phyloP scores from a whole-genome alignment of 2,329 filamentous ascomycete species.

The Lizonia empirigonia region DNA sequence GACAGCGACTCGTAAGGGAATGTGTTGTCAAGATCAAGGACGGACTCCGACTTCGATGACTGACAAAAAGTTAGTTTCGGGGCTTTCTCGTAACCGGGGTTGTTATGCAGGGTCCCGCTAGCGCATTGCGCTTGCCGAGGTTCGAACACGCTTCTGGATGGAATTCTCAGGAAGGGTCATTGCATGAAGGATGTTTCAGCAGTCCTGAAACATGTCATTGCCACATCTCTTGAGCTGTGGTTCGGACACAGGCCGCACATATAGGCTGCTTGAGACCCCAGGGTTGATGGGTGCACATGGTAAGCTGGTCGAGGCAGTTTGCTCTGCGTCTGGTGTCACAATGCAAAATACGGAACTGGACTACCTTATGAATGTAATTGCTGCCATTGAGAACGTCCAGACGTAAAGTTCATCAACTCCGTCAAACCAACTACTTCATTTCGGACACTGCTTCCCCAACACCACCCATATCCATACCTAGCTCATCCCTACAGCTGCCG shows the following conservation, averaged over 20 bases:
- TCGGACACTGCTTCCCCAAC: conserved; percentile 30
- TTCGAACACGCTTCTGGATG: conserved; percentile 11
- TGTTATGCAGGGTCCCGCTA: conserved; percentile 13
- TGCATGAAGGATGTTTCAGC: conserved; percentile 4
- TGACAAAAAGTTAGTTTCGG: conserved; percentile 15
- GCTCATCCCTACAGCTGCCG: conserved; percentile 53
- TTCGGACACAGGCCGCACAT: too few relatives aligned
- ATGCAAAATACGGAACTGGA: background rate
- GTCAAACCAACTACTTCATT: conserved; percentile 1
- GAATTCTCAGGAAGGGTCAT: conserved; percentile 5
- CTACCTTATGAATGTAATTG: background rate
- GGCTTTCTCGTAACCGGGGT: conserved; percentile 11
- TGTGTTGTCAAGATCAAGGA: background rate
- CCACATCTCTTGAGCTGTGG: conserved; percentile 1
- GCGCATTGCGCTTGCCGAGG: conserved; percentile 2
- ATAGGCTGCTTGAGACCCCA: too few relatives aligned
- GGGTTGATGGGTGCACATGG: too few relatives aligned
- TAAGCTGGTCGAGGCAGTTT: too few relatives aligned
- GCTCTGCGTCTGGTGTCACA: too few relatives aligned
- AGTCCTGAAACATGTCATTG: conserved; percentile 6
- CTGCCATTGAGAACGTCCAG: conserved; percentile 2
- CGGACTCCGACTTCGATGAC: conserved; percentile 6
- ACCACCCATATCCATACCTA: conserved; percentile 41
- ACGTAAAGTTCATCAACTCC: conserved; percentile 1
- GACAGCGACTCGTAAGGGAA: background rate